phyloP scores from a whole-genome alignment of 1,139 yeast species.

The Lodderomyces oxycetoniae region DNA sequence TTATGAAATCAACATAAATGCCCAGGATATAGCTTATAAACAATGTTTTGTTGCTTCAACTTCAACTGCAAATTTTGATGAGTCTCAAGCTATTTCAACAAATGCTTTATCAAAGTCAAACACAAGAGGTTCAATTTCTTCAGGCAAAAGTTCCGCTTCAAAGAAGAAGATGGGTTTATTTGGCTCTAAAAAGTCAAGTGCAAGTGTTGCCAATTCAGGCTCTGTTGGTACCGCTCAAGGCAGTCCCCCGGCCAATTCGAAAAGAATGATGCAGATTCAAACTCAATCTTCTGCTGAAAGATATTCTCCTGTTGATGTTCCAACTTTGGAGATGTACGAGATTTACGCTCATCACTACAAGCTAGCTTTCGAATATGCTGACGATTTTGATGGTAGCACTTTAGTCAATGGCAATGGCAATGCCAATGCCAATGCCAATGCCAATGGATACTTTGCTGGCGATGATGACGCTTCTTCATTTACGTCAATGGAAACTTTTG shows the following conservation, averaged over 20 bases:
- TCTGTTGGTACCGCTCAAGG: conserved; percentile 12
- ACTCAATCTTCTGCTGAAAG: conserved; percentile 27
- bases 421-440: conserved; percentile 9
- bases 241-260: conserved; percentile 18
- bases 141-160: conserved; percentile 19
- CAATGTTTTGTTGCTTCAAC: conserved; percentile 36
- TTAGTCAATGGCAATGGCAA: conserved; percentile 11
- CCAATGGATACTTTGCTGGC: conserved; percentile 15
- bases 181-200: conserved; percentile 14
- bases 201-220: conserved; percentile 12
- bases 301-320: conserved; percentile 23
- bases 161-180: conserved; percentile 22
- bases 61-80: conserved; percentile 19
- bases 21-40: conserved; percentile 28
- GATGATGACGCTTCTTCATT: conserved; percentile 21
- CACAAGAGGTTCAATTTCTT: conserved; percentile 27
- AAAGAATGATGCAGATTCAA: conserved; percentile 30
- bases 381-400: conserved; percentile 17
- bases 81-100: conserved; percentile 16
- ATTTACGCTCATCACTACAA: conserved; percentile 24
- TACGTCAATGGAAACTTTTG: conserved; percentile 31
- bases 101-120: conserved; percentile 25
- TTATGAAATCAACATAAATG: conserved; percentile 28
- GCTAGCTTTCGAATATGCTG: conserved; percentile 21
- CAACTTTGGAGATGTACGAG: conserved; percentile 21